Conservation (phyloP, 805 yeast genomes). For the Candida schatavii region DNA sequence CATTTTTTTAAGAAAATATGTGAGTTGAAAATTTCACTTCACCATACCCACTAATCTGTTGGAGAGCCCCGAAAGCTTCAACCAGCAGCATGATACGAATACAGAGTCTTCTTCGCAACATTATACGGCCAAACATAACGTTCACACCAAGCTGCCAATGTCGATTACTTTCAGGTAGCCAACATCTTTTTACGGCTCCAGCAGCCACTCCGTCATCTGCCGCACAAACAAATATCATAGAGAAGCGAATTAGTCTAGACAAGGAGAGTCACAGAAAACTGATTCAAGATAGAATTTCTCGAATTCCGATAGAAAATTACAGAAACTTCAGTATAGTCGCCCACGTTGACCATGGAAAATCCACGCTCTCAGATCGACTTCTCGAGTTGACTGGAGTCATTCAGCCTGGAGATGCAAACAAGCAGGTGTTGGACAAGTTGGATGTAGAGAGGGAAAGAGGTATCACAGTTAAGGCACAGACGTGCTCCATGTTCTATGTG, state of each 20-base stretch:
- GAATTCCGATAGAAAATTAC: constrained; percentile 78
- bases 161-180: too few species aligned
- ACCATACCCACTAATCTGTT: too few species aligned
- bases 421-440: constrained; percentile 83
- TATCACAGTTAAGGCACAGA: constrained; percentile 95
- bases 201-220: neutral
- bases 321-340: constrained; percentile 94
- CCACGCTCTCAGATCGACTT: constrained; percentile 85
- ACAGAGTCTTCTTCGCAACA: too few species aligned
- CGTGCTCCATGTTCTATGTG: constrained; percentile 87
- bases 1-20: too few species aligned
- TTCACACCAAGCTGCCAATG: too few species aligned
- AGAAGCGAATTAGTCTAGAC: constrained; percentile 26
- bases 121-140: too few species aligned
- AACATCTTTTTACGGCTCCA: too few species aligned
- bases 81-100: too few species aligned
- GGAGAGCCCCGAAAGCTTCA: too few species aligned
- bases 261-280: constrained; percentile 30
- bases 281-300: constrained; percentile 58
- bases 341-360: constrained; percentile 89
- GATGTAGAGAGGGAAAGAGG: constrained; percentile 97
- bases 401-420: constrained; percentile 61
- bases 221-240: constrained; percentile 6
- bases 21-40: too few species aligned
- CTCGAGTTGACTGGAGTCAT: constrained; percentile 89